A percentile compares a stretch with the other conserved stretches of the same genome.
These are phyloP conservation scores for Casuarina glauca DNA, from an alignment of 306 rosid species.

Conservation along the genomic window DNA sequence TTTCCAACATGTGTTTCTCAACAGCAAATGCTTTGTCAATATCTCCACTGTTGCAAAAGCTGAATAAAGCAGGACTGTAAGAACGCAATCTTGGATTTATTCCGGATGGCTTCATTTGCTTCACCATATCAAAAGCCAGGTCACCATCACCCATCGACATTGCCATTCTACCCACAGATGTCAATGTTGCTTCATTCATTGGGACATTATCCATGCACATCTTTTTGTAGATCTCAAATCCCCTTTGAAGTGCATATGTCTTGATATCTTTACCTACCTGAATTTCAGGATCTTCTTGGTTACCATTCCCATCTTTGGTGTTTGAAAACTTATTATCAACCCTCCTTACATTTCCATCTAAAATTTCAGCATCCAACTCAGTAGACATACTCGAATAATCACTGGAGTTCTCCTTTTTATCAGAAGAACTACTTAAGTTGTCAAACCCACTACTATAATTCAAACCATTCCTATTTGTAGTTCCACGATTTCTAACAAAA, in stretches of 20 bases:
- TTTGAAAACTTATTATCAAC: conserved; percentile 24
- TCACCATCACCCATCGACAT: conserved; percentile 87
- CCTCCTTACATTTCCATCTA: conserved; percentile 23
- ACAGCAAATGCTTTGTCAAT: conserved; percentile 79
- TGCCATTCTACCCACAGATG: conserved; percentile 95
- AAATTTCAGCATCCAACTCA: conserved; percentile 27
- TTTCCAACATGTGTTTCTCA: conserved; percentile 81
- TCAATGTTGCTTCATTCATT: conserved; percentile 91
- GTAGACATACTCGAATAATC: conserved; percentile 31
- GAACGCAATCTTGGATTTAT: conserved; percentile 80
- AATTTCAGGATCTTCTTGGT: conserved; percentile 36
- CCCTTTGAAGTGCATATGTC: conserved; percentile 66
- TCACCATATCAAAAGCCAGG: conserved; percentile 88
- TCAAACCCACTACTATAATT: conserved; percentile 15
- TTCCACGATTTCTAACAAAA: conserved; percentile 17
- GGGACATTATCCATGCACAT: conserved; percentile 57
- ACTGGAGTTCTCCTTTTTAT: conserved; percentile 27
- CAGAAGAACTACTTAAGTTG: conserved; percentile 15
- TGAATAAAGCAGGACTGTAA: conserved; percentile 78
- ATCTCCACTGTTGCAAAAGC: conserved; percentile 62
- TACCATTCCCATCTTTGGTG: conserved; percentile 24
- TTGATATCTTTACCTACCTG: conserved; percentile 66
- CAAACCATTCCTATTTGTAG: conserved; percentile 13
- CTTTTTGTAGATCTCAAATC: conserved; percentile 73
- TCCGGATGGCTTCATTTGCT: conserved; percentile 76